These are phyloP conservation scores for Ceratocystis albifundus DNA, from an alignment of 2,329 filamentous ascomycete genomes.

Conservation along the genomic window DNA sequence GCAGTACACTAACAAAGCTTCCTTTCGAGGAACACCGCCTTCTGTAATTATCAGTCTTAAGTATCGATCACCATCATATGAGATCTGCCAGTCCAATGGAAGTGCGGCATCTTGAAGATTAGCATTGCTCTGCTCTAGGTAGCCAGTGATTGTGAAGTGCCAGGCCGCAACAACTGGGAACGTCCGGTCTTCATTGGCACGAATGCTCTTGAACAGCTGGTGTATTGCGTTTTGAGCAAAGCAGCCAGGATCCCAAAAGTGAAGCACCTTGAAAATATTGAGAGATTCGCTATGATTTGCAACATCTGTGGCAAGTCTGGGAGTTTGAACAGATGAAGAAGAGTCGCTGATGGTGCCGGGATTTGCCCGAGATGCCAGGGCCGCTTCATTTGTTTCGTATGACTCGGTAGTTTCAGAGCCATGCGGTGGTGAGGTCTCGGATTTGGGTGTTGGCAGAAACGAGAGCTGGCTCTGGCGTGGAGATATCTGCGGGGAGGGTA, in stretches of 20 bases:
- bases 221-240: background rate
- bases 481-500: too few relatives aligned
- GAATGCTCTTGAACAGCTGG: constrained; percentile 7
- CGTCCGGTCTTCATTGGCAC: background rate
- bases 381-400: too few relatives aligned
- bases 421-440: too few relatives aligned
- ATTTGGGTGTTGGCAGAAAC: too few relatives aligned
- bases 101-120: background rate
- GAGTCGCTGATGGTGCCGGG: too few relatives aligned
- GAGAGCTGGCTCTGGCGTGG: too few relatives aligned
- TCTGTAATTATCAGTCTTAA: background rate
- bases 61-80: background rate
- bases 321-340: background rate
- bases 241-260: constrained; percentile 2
- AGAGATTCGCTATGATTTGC: background rate
- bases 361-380: too few relatives aligned
- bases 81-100: constrained; percentile 9
- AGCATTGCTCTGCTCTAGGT: constrained; percentile 1
- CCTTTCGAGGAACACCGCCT: background rate
- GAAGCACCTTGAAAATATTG: background rate
- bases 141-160: background rate
- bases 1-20: constrained; percentile 7
- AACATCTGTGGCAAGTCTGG: background rate
- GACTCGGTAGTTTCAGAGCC: too few relatives aligned
- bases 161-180: background rate